Evolutionary conservation across 495 filamentous ascomycete species (phyloP), one percentile per base, ranked within the genome.

Genomic region (Apodospora peruviana): DNA sequence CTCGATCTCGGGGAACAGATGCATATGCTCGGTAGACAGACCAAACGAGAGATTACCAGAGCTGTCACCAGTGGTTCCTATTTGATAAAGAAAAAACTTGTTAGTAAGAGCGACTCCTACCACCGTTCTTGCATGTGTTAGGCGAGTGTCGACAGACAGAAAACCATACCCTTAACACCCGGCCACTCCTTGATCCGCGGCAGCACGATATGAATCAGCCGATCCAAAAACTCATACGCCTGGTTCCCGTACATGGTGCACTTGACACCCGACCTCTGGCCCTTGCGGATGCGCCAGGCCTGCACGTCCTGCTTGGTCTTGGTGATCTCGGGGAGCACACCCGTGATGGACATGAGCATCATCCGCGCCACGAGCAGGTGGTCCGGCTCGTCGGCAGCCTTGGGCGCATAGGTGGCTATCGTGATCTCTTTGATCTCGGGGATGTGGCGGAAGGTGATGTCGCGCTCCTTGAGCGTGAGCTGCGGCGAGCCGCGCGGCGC

Each of bases 141-240:
- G n/a, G n/a, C n/a, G n/a, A n/a, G n/a, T 35, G 20, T 43, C 16
- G 18, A 40, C 12, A 25, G 5, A 18, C 10, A n/a, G 8, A 12
- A 20, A 23, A 23, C 40, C 22, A 27, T 5, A 53, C 87, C 91
- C 63, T 78, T 73, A 29, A 96, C 75, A 48, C 93, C 93, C 47
- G 77, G 76, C 82, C 88, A 98, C 48, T 98, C 93, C 75, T 96
- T 98, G 58, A 97, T 91, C 58, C 82, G 83, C 43, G 93, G 93
- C 62, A 96, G 73, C 7, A 98, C 94, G 4, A 96, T 72, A 67
- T 95, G 85, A 34, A 96, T 73, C 55, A 85, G 66, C 70, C 91
- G 90, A 43, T 87, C 81, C 35, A 98, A 55, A 66, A 97, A 97
- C 63, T 94, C 80, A 51, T 86, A 90, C 62, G 95, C 91, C 42